These are phyloP conservation scores for Trichosporon sp. DNA, from an alignment of 1,284 basidiomycete species.

Conservation along the genomic window DNA sequence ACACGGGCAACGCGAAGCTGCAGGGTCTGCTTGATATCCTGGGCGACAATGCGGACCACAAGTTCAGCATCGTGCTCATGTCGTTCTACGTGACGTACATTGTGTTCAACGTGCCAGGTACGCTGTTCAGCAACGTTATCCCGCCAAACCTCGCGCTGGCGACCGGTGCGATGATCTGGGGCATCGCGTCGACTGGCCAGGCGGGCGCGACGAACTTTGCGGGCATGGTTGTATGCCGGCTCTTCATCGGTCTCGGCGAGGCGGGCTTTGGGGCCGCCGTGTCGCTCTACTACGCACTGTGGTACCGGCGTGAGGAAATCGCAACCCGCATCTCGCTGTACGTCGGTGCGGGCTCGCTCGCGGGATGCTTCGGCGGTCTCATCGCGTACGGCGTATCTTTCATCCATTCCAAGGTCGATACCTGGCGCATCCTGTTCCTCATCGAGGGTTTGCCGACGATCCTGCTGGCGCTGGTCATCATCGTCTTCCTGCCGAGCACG, in stretches of 20 bases:
- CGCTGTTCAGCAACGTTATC: slow-evolving; percentile 30
- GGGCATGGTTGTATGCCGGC: slow-evolving; percentile 32
- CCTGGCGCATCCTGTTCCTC: slow-evolving; percentile 20
- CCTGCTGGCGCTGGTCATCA: slow-evolving; percentile 60
- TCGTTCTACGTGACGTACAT: slow-evolving; percentile 41
- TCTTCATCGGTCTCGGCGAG: slow-evolving; percentile 44
- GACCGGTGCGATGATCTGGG: slow-evolving; percentile 35
- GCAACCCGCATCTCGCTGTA: slow-evolving; percentile 40
- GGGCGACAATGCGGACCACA: slow-evolving; percentile 26
- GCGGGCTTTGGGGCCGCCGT: slow-evolving; percentile 37
- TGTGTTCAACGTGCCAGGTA: slow-evolving; percentile 36
- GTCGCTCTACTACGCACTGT: slow-evolving; percentile 28
- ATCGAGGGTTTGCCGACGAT: slow-evolving; percentile 38
- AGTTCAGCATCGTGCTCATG: slow-evolving; percentile 35
- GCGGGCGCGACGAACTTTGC: slow-evolving; percentile 32
- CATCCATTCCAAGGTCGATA: slow-evolving; percentile 13
- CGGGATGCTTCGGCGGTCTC: slow-evolving; percentile 26
- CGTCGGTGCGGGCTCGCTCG: slow-evolving; percentile 40
- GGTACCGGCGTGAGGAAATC: slow-evolving; percentile 45
- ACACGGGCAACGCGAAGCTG: slow-evolving; percentile 34
- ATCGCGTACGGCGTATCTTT: slow-evolving; percentile 26
- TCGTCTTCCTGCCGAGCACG: slow-evolving; percentile 64
- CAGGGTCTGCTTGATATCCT: slow-evolving; percentile 34
- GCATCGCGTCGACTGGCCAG: slow-evolving; percentile 32
- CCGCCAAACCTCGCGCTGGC: slow-evolving; percentile 24